Evolutionary conservation across 768 basidiomycete genomes (phyloP).

Genomic region (Auricularia cornea): DNA sequence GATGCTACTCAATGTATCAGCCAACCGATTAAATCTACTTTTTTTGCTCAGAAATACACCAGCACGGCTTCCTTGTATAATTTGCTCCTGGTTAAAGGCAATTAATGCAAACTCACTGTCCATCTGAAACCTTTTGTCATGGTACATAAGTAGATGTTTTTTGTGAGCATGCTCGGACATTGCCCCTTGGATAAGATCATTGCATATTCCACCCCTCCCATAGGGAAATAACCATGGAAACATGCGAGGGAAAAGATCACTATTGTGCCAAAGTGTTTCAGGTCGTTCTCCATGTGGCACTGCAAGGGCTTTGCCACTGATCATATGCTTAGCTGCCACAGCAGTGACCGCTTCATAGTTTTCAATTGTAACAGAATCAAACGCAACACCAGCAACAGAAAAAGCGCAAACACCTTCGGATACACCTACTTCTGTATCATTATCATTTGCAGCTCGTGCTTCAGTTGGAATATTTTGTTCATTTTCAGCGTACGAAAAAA

Average conservation of each 20-base stretch:
- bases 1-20: constrained; percentile 23
- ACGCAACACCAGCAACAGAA: constrained; percentile 12
- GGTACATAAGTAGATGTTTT: constrained; percentile 26
- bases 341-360: not conserved
- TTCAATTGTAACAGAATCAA: not conserved
- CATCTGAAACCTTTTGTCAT: constrained; percentile 32
- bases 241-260: not conserved
- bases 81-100: constrained; percentile 33
- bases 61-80: constrained; percentile 19
- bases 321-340: not conserved
- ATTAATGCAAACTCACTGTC: constrained; percentile 30
- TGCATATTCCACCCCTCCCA: not conserved
- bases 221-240: constrained; percentile 4
- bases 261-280: not conserved
- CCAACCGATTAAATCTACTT: constrained; percentile 16
- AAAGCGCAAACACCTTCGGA: constrained; percentile 13
- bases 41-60: constrained; percentile 23
- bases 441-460: constrained; percentile 19
- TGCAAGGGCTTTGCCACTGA: not conserved
- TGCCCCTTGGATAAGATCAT: not conserved
- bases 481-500: constrained; percentile 5
- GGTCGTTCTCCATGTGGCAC: not conserved
- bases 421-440: constrained; percentile 13
- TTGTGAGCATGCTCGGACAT: constrained; percentile 16
- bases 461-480: constrained; percentile 18